Evolutionary conservation across 139 green algal genomes (phyloP).

Genomic region (Pedinophyceae sp.): DNA sequence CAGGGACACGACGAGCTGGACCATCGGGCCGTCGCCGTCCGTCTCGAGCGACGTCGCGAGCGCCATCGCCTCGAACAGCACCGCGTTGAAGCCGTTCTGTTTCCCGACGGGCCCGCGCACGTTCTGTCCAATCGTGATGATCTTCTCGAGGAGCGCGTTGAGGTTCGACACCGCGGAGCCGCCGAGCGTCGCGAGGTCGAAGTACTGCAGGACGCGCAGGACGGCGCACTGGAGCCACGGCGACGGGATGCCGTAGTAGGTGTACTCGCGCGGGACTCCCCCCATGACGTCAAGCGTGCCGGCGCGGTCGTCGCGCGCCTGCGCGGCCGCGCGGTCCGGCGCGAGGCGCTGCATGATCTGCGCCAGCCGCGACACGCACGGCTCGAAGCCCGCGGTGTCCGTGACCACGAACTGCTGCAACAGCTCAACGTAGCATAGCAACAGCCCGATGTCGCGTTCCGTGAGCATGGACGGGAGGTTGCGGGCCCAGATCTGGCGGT

Average conservation of each 20-base stretch:
- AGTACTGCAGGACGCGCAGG: constrained; percentile 89
- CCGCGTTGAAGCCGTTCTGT: constrained; percentile 86
- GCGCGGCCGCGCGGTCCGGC: constrained; percentile 20
- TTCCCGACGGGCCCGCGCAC: constrained; percentile 80
- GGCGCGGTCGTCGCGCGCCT: background rate
- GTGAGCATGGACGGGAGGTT: constrained; percentile 56
- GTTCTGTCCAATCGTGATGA: constrained; percentile 26
- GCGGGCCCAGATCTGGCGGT: constrained; percentile 30
- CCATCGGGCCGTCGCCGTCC: constrained; percentile 28
- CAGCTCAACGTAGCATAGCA: constrained; percentile 62
- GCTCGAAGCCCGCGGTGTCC: constrained; percentile 55
- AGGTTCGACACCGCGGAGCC: too few species aligned
- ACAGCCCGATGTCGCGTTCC: constrained; percentile 76
- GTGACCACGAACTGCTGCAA: constrained; percentile 26
- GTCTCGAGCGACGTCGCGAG: constrained; percentile 54
- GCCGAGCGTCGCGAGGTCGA: constrained; percentile 21
- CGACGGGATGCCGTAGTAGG: constrained; percentile 93
- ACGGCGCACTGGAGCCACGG: constrained; percentile 93
- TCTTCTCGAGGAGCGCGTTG: background rate
- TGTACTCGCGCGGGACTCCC: constrained; percentile 84
- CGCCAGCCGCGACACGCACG: constrained; percentile 58
- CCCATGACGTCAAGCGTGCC: constrained; percentile 34
- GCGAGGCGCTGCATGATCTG: constrained; percentile 64
- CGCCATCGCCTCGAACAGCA: constrained; percentile 91
- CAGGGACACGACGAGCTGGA: constrained; percentile 36